phyloP scores from a whole-genome alignment of 1,284 basidiomycete species.

The Ganoderma lucidum region DNA sequence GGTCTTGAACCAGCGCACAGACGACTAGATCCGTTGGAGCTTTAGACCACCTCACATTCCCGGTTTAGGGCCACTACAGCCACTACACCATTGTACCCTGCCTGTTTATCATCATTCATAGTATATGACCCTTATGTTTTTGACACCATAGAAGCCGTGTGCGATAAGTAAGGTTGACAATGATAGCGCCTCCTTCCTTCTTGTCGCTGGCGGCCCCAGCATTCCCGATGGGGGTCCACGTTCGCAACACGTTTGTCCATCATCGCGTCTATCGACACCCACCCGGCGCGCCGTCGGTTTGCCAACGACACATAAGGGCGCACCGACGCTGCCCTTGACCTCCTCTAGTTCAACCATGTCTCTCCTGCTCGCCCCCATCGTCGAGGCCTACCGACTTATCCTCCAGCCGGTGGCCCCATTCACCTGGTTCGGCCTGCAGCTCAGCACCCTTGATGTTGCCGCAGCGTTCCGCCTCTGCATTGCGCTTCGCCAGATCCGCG shows the following conservation, averaged over 20 bases:
- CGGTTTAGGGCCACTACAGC: constrained; percentile 81
- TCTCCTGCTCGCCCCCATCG: constrained; percentile 50
- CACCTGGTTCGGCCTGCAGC: constrained; percentile 66
- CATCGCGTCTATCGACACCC: background rate
- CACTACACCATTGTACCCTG: constrained; percentile 63
- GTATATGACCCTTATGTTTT: background rate
- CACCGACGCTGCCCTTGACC: background rate
- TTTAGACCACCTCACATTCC: constrained; percentile 77
- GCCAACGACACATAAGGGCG: constrained; percentile 4
- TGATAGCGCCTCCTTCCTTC: background rate
- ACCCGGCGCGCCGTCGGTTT: background rate
- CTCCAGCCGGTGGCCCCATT: constrained; percentile 72
- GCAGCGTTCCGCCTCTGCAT: constrained; percentile 74
- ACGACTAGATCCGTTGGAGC: constrained; percentile 64
- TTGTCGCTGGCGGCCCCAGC: background rate
- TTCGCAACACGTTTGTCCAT: constrained; percentile 20
- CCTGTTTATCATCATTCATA: background rate
- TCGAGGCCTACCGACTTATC: constrained; percentile 59
- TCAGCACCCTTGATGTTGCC: constrained; percentile 70
- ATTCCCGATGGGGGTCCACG: background rate
- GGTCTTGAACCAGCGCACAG: constrained; percentile 89
- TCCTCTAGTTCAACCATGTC: constrained; percentile 22
- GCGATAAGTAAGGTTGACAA: background rate
- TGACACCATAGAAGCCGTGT: background rate
- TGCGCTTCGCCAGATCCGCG: constrained; percentile 70